These are phyloP conservation scores for Saturnispora sekii DNA, from an alignment of 805 yeast species.

Conservation along the genomic window DNA sequence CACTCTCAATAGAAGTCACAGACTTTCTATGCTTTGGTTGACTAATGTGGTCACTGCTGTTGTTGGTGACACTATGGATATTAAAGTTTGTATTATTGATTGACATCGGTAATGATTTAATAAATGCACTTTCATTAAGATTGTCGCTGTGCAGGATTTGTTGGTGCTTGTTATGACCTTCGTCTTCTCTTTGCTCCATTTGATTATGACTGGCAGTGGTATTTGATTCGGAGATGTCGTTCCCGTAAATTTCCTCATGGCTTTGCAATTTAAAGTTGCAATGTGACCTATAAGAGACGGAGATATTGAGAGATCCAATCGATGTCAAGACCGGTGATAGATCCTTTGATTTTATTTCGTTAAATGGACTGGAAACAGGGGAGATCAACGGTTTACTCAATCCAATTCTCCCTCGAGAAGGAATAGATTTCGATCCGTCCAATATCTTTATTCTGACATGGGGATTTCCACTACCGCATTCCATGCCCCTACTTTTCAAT, in stretches of 20 bases:
- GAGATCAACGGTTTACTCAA: constrained; percentile 53
- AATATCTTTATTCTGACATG: constrained; percentile 49
- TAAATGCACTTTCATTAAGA: no score
- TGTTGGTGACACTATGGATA: neutral
- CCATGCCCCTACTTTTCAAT: constrained; percentile 20
- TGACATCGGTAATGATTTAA: neutral
- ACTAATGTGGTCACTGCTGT: neutral
- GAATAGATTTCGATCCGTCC: constrained; percentile 71
- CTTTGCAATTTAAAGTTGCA: constrained; percentile 58
- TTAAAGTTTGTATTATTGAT: neutral
- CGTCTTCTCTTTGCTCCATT: neutral
- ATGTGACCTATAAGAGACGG: constrained; percentile 73
- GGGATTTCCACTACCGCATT: constrained; percentile 21
- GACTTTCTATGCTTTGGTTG: constrained; percentile 15
- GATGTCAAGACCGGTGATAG: constrained; percentile 68
- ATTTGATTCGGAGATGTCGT: neutral
- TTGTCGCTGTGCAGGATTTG: no score
- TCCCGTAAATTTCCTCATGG: constrained; percentile 38
- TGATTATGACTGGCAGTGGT: neutral
- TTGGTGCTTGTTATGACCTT: no score
- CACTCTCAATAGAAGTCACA: constrained; percentile 18
- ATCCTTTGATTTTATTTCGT: constrained; percentile 36
- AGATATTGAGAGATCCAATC: constrained; percentile 60
- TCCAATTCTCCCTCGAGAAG: constrained; percentile 79
- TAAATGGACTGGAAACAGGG: constrained; percentile 2